Base-by-base conservation (phyloP, 2,329 filamentous ascomycete genomes). In the Aureobasidium pullulans region DNA sequence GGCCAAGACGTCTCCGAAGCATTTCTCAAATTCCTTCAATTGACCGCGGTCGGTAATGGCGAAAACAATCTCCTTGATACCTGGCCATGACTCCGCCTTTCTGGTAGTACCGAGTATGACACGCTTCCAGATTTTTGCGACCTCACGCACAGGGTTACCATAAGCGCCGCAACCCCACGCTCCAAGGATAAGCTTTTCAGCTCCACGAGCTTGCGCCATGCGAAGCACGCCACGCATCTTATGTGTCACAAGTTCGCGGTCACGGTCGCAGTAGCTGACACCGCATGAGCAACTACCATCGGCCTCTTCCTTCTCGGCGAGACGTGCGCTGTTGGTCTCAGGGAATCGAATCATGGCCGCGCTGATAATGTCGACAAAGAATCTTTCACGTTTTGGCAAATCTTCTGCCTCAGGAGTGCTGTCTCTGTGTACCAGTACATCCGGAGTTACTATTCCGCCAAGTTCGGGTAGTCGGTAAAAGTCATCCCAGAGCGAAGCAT, bases 151-250 rank as follows among this genome's bases (percentile, higher is more conserved):
- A 0, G 84, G 84, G 62, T 87, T 86, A 0, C 82, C 83, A 60
- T 85, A 84, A 0, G 82, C 82, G 2, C 84, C 84, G 61, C 83
- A 86, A 0, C 84, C 84, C 83, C 84, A 86, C 0, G 84, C 83
- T 0, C 84, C 84, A 0, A 87, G 72, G 0, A 87, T 80, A 0
- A 86, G 64, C 59, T 72, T 77, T 39, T 71, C 73, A 4, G 74
- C 74, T 0, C 79, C 78, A 60, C 76, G 77, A 1, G 71, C 66
- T 8, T 74, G 68, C 2, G 76, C 74, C 4, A 86, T 78, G 1
- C 82, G 74, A 68, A 87, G 66, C 1, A 85, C 82, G 6, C 75
- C 76, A 29, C 75, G 74, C 77, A 87, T 86, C 70, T 86, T 86
- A 6, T 71, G 69, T 29, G 77, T 64, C 0, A 77, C 77, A 8